Base-by-base conservation (phyloP, 2,329 filamentous ascomycete species). In the Microdochium nivale region DNA sequence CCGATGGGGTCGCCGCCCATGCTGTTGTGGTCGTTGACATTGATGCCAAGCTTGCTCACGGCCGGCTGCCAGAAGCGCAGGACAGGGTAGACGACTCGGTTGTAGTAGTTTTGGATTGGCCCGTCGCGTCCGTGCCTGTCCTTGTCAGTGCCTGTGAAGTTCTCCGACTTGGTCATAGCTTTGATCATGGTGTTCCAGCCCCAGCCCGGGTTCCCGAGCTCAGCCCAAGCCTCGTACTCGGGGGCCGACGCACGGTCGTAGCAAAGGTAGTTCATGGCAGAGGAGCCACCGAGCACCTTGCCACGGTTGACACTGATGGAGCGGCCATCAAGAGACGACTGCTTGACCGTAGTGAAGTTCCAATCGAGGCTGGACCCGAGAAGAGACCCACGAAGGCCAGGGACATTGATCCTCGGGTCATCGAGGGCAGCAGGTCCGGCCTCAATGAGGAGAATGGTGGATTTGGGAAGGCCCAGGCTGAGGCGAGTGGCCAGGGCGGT, bases 251-350 rank as follows among this genome's bases (percentile, higher is more conserved):
- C 57, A 7, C 56, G 56, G 33, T 69, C 61, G 3, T 66, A 62
- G 13, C 68, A 64, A 4, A 62, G 62, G 51, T 71, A 71, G 0
- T 64, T 60, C 64, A 67, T 67, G 32, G 72, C 67, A 10, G 65
- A 73, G 14, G 70, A 72, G 10, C 76, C 77, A 4, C 76, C 76
- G 0, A 80, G 65, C 0, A 76, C 71, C 49, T 73, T 73, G 32
- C 73, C 76, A 5, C 75, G 67, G 24, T 70, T 70, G 46, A 75
- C 71, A 3, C 60, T 52, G 13, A 76, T 69, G 2, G 65, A 56
- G 1, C 73, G 67, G 14, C 66, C 65, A 16, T 68, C 66, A 3
- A 75, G 67, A n/a, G 59, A 57, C 1, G 62, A 49, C 49, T 76
- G 73, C 0, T 70, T 62, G 8, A 66, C 60, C 0, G 74, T 72